phyloP scores from a whole-genome alignment of 768 basidiomycete genomes.

The Collybia mongolica region DNA sequence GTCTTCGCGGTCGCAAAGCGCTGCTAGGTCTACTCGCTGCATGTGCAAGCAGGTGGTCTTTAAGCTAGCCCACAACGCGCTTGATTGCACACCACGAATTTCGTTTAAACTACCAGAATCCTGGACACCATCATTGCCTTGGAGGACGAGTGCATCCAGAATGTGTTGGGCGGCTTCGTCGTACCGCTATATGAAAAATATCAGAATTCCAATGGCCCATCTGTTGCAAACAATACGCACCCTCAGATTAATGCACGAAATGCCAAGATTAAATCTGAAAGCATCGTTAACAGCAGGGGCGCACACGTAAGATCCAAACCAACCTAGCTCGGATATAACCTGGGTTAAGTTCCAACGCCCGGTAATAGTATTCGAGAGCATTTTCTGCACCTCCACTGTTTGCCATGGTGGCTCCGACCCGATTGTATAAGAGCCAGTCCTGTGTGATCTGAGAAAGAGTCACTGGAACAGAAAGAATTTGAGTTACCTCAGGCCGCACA shows the following conservation, averaged over 20 bases:
- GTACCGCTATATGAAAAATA: conserved; percentile 54
- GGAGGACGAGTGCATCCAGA: conserved; percentile 84
- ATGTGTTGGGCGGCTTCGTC: conserved; percentile 86
- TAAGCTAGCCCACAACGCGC: conserved; percentile 85
- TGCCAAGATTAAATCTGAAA: conserved; percentile 88
- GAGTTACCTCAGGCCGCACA: conserved; percentile 78
- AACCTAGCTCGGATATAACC: conserved; percentile 87
- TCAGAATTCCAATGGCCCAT: conserved; percentile 2
- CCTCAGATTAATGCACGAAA: conserved; percentile 84
- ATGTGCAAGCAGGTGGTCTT: conserved; percentile 81
- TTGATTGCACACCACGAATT: conserved; percentile 70
- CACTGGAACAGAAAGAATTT: conserved; percentile 4
- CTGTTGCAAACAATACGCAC: conserved; percentile 37
- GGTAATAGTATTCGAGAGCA: conserved; percentile 85
- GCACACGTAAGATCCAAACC: conserved; percentile 9
- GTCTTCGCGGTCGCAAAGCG: conserved; percentile 70
- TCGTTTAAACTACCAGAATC: conserved; percentile 44
- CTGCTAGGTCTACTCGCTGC: conserved; percentile 73
- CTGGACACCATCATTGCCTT: conserved; percentile 80
- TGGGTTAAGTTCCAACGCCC: conserved; percentile 85
- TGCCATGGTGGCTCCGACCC: conserved; percentile 92
- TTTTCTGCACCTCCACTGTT: conserved; percentile 80
- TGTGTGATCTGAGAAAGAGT: conserved; percentile 23
- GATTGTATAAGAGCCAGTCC: conserved; percentile 93
- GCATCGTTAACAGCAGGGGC: conserved; percentile 2